These are phyloP conservation scores for Pythium monospermum DNA, from an alignment of 352 stramenopile species.

Conservation along the genomic window DNA sequence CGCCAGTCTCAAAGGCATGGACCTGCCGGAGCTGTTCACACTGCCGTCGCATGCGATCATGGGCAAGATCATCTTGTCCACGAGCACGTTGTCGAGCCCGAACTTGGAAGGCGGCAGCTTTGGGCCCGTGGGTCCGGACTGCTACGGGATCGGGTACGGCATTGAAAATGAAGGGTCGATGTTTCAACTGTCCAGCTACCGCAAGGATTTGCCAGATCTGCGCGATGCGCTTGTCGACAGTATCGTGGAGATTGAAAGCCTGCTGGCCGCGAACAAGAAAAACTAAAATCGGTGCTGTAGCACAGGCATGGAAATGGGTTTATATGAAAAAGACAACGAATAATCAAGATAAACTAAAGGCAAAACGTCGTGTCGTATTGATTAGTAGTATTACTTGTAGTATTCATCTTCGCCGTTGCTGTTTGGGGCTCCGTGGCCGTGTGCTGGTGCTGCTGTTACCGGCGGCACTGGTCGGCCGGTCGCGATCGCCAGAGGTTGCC, in stretches of 20 bases:
- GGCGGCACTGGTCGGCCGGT: constrained; percentile 16
- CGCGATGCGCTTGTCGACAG: constrained; percentile 72
- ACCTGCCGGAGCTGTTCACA: constrained; percentile 73
- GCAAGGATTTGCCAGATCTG: constrained; percentile 65
- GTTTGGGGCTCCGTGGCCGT: constrained; percentile 40
- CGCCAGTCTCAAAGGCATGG: constrained; percentile 48
- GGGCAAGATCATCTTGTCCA: constrained; percentile 89
- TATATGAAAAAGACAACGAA: too few species aligned
- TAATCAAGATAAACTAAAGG: too few species aligned
- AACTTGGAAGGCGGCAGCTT: constrained; percentile 87
- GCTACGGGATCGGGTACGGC: constrained; percentile 88
- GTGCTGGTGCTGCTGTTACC: constrained; percentile 6
- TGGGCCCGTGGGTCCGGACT: constrained; percentile 84
- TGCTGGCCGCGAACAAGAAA: constrained; percentile 38
- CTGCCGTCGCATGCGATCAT: constrained; percentile 73
- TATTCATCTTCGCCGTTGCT: constrained; percentile 46
- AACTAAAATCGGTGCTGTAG: too few species aligned
- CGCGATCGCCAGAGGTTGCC: constrained; percentile 9
- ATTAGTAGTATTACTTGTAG: too few species aligned
- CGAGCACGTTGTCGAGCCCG: constrained; percentile 82
- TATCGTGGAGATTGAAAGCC: constrained; percentile 60
- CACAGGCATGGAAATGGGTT: too few species aligned
- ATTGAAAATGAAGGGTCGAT: constrained; percentile 79
- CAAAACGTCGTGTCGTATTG: too few species aligned
- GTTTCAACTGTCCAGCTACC: constrained; percentile 86